Evolutionary conservation across 495 filamentous ascomycete genomes (phyloP).

Genomic region (Hypoxylon trugodes): DNA sequence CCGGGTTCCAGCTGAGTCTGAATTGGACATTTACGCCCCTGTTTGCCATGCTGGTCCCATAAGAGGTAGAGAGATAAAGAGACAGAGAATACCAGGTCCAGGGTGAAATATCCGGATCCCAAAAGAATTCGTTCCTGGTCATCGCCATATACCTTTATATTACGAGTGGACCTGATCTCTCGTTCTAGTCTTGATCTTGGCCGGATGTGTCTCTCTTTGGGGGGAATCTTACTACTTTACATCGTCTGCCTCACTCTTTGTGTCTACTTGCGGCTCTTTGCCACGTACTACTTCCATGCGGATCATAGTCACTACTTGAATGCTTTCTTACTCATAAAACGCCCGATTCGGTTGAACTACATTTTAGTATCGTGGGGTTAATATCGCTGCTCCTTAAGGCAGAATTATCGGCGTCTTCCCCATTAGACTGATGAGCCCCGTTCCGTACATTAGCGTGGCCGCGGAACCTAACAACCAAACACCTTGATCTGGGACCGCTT

Average conservation of each 20-base stretch:
- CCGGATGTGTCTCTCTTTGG: not conserved
- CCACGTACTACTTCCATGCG: not conserved
- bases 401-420: conserved; percentile 10
- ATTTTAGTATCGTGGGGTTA: conserved; percentile 1
- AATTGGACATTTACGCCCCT: conserved; percentile 17
- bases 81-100: conserved; percentile 23
- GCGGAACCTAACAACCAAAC: conserved; percentile 25
- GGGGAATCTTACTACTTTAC: conserved; percentile 10
- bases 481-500: conserved; percentile 34
- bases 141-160: conserved; percentile 20
- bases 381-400: not conserved
- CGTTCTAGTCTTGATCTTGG: conserved; percentile 7
- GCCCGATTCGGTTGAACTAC: conserved; percentile 15
- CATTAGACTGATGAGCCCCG: conserved; percentile 1
- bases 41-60: conserved; percentile 21
- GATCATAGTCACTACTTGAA: not conserved
- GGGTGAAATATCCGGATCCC: conserved; percentile 21
- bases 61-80: no score
- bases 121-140: conserved; percentile 14
- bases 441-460: conserved; percentile 29
- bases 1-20: conserved; percentile 2
- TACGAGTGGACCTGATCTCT: conserved; percentile 19
- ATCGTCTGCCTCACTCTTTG: conserved; percentile 1
- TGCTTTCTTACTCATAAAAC: conserved; percentile 1
- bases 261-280: conserved; percentile 1